Base-by-base conservation (phyloP, 495 filamentous ascomycete genomes). In the Penicillium ochrochloron region DNA sequence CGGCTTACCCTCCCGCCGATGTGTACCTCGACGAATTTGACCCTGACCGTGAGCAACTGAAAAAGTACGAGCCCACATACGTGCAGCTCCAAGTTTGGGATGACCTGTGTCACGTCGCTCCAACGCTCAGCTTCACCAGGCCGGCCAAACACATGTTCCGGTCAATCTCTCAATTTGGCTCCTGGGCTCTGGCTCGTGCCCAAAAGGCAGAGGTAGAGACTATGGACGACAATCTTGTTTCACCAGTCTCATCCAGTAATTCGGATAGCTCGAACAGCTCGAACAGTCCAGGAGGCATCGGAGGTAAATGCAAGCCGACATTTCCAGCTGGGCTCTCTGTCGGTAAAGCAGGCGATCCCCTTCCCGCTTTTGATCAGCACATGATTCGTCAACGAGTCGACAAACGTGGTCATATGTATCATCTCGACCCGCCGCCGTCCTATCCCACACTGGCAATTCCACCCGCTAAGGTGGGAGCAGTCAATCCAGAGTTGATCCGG, bases 21-120 rank as follows among this genome's bases (percentile, higher is more conserved):
- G 78, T 79, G 0, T 82, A 88, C 60, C 79, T 94, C 34, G 80
- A 88, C 42, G 89, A 93, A 44, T 73, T 85, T 46, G 88, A 87
- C 2, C 84, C 89, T 17, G 70, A 82, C 17, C 74, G 79, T 56
- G 76, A 77, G n/a, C 75, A 62, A 10, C 66, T 96, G 19, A 74
- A 82, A 27, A 86, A 85, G 42, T 95, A 90, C 70, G 84, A 85
- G 37, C 90, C 92, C 3, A 98, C 94, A 0, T 88, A 96, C 70
- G 94, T 98, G 10, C 93, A 96, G 73, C 80, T 98, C n/a, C 94
- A 98, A 74, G 90, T 98, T 8, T 97, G 94, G 92, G 94, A 97
- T 34, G 88, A 96, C 70, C 78, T 97, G 19, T 98, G 94, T 58
- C 94, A 98, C 72, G 94, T 97, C 14, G 91, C 89, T 2, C 91